Evolutionary conservation across 2,329 filamentous ascomycete species (phyloP).

Genomic region (Ciborinia camelliae): DNA sequence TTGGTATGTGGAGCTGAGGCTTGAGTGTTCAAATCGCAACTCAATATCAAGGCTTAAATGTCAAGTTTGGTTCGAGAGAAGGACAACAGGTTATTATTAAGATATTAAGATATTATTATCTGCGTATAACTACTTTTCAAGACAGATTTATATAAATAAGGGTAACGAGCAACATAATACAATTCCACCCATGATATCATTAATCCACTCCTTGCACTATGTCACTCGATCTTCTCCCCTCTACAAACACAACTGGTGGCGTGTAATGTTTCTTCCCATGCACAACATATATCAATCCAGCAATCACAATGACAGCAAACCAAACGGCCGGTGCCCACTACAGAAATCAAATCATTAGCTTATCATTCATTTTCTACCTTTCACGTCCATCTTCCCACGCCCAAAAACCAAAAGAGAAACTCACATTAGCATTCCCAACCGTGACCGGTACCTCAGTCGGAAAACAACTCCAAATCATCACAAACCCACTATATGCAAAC

Average conservation of each 20-base stretch:
- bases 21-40: not conserved
- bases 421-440: conserved; percentile 24
- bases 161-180: not conserved
- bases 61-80: not conserved
- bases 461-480: conserved; percentile 50
- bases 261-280: conserved; percentile 39
- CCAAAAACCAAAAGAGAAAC: not conserved
- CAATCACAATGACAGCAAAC: conserved; percentile 25
- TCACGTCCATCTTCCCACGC: not conserved
- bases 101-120: not conserved
- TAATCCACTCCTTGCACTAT: not conserved
- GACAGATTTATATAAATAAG: not conserved
- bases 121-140: not conserved
- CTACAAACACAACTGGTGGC: conserved; percentile 26
- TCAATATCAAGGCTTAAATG: not conserved
- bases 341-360: conserved; percentile 41
- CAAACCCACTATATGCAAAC: conserved; percentile 44
- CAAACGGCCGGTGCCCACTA: conserved; percentile 42
- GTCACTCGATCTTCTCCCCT: not conserved
- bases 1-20: not conserved
- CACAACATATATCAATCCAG: conserved; percentile 34
- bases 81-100: not conserved
- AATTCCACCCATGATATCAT: not conserved
- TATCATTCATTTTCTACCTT: not conserved
- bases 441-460: conserved; percentile 41